Evolutionary conservation across 768 basidiomycete species (phyloP), one percentile per base, ranked within the genome.

Genomic region (Russula griseocarnosa): DNA sequence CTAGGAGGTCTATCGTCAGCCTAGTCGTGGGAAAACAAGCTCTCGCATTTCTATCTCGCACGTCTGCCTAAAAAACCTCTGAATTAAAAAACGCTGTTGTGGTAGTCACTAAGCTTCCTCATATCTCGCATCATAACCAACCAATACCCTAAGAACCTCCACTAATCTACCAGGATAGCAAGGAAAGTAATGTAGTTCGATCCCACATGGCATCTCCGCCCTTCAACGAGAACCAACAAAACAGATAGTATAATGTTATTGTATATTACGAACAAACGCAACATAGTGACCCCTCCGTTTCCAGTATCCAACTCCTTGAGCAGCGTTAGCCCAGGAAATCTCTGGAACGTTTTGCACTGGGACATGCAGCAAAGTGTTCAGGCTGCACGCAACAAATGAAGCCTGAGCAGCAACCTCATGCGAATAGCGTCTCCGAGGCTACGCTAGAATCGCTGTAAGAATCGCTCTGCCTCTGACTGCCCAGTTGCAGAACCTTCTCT

Each of bases 401-500:
- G n/a, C n/a, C n/a, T n/a, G 8, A 6, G 22, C 38, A 38, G 38
- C 38, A 32, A n/a, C n/a, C 9, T 32, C 32, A 8, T 32, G 32
- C 8, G 32, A 22, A 20, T 22, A 47, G 16, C 7, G 1, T 14
- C n/a, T 28, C 16, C 14, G 5, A 50, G 11, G 5, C 42, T 30
- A 24, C 3, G 40, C 38, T 56, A 65, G 26, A 65, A 61, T 44
- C 38, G 54, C 59, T 65, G 55, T 10, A 65, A 26, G 26, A 65
- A 57, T 22, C 32, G 47, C 26, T 51, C 55, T 8, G 64, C 64
- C 9, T 65, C 64, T 0, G 30, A 40, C 49, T 36, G 24, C 32
- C 42, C 40, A 7, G 49, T 22, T 8, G 32, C 28, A 14, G 58
- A 20, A 14, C 55, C 58, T 26, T 36, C 54, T 20, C 14, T 42